phyloP scores from a whole-genome alignment of 768 basidiomycete genomes.

The Inosperma sp. region DNA sequence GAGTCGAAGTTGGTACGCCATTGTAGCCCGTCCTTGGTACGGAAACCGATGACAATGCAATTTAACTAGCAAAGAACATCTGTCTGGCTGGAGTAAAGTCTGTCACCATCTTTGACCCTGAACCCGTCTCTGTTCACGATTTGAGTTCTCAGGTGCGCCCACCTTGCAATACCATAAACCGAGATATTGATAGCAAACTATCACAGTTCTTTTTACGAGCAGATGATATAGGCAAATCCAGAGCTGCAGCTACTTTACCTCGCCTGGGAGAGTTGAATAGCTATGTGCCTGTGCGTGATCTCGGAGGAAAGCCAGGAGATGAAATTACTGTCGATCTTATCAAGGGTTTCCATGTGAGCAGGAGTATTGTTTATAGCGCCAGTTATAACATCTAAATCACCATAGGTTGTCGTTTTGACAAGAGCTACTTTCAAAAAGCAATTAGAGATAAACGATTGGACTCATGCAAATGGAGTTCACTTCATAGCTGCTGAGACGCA shows the following conservation, averaged over 20 bases:
- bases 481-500: constrained; percentile 90
- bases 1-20: constrained; percentile 82
- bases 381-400: constrained; percentile 11
- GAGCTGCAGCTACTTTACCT: constrained; percentile 82
- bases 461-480: constrained; percentile 80
- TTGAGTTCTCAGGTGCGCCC: constrained; percentile 82
- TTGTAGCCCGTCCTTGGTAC: constrained; percentile 4
- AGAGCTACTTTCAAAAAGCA: constrained; percentile 75
- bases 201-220: constrained; percentile 87
- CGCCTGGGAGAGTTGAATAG: constrained; percentile 91
- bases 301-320: constrained; percentile 75
- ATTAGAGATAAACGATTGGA: constrained; percentile 94
- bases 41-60: constrained; percentile 1
- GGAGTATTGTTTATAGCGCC: neutral
- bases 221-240: constrained; percentile 81
- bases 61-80: constrained; percentile 79
- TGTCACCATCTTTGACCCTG: constrained; percentile 92
- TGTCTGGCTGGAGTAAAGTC: constrained; percentile 96
- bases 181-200: neutral
- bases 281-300: constrained; percentile 88
- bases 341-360: constrained; percentile 81
- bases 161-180: neutral
- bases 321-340: constrained; percentile 77
- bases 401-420: constrained; percentile 84
- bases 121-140: constrained; percentile 82